Conservation (phyloP, 2,329 filamentous ascomycete genomes). For the Cadophora malorum region DNA sequence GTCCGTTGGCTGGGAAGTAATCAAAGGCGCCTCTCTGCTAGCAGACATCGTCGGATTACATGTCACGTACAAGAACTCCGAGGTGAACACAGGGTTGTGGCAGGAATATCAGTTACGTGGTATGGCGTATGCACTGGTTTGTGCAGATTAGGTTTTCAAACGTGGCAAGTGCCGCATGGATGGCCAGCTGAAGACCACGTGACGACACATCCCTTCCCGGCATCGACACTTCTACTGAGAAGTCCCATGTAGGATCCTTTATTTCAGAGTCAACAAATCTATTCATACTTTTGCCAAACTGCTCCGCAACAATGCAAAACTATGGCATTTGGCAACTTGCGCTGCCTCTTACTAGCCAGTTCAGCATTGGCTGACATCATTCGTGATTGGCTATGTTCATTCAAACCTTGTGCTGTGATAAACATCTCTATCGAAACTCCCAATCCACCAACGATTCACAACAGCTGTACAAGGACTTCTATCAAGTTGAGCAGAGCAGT, state of each 20-base stretch:
- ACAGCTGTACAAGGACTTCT: too few species aligned
- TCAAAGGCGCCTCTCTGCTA: constrained; percentile 1
- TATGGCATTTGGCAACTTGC: too few species aligned
- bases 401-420: too few species aligned
- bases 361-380: too few species aligned
- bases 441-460: too few species aligned
- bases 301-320: too few species aligned
- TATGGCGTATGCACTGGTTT: not conserved
- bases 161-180: constrained; percentile 4
- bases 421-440: too few species aligned
- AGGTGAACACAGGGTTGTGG: not conserved
- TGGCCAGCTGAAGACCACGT: constrained; percentile 1
- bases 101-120: not conserved
- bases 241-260: not conserved
- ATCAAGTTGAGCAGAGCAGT: too few species aligned
- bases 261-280: not conserved
- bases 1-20: constrained; percentile 26
- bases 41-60: not conserved
- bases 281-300: not conserved
- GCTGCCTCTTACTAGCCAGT: too few species aligned
- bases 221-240: not conserved
- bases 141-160: not conserved
- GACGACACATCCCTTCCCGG: not conserved
- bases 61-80: constrained; percentile 1
- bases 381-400: too few species aligned